These are phyloP conservation scores for Fusarium tupiense DNA, from an alignment of 2,329 filamentous ascomycete genomes.

Conservation along the genomic window DNA sequence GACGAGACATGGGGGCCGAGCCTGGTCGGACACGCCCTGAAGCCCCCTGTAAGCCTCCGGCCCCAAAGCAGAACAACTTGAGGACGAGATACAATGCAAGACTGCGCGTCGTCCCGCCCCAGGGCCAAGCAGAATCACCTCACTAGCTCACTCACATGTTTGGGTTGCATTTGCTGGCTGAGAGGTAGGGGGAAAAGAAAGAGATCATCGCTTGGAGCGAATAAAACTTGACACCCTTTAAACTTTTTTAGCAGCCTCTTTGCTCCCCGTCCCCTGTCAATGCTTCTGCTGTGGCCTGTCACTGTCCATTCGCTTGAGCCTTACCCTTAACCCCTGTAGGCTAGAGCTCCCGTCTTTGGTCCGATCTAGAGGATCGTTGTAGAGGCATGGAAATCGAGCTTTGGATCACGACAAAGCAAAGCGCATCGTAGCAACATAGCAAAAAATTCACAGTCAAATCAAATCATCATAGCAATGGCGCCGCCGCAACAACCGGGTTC, in stretches of 20 bases:
- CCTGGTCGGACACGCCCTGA: slow-evolving; percentile 1
- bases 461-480: slow-evolving; percentile 1
- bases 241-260: slow-evolving; percentile 1
- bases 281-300: neutral
- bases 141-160: neutral
- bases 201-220: neutral
- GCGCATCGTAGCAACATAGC: neutral
- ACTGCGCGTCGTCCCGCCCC: slow-evolving; percentile 14
- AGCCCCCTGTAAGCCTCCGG: neutral
- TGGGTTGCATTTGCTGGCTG: slow-evolving; percentile 9
- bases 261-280: neutral
- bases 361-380: slow-evolving; percentile 40
- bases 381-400: slow-evolving; percentile 38
- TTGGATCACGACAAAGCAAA: slow-evolving; percentile 2
- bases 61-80: neutral
- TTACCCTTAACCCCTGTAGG: slow-evolving; percentile 30
- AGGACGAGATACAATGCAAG: neutral
- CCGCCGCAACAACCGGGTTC: slow-evolving; percentile 3
- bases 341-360: slow-evolving; percentile 37
- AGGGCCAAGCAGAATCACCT: neutral
- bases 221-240: neutral
- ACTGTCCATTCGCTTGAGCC: slow-evolving; percentile 4
- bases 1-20: neutral
- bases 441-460: neutral
- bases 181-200: neutral